Conservation (phyloP, 768 basidiomycete genomes). For the Trametes meyenii region DNA sequence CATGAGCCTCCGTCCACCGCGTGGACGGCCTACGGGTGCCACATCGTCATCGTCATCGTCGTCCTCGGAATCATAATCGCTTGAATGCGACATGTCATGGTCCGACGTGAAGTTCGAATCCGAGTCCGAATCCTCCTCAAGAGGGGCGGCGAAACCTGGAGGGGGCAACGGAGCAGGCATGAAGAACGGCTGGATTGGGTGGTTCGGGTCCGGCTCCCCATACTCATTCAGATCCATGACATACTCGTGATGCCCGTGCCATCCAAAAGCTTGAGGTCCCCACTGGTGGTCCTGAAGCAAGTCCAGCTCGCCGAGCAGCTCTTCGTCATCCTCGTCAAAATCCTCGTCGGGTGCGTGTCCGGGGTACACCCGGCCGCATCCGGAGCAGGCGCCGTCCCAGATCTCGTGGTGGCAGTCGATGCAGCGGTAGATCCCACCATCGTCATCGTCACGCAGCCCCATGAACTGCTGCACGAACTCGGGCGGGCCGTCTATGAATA, state of each 20-base stretch:
- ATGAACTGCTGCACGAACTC: slow-evolving; percentile 43
- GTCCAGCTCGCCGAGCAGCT: neutral
- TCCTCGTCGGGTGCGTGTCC: slow-evolving; percentile 43
- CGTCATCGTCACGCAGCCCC: slow-evolving; percentile 73
- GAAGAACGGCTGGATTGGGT: too few relatives aligned
- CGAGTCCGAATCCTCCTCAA: too few relatives aligned
- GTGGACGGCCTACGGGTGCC: too few relatives aligned
- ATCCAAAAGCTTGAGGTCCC: neutral
- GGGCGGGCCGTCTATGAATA: slow-evolving; percentile 27
- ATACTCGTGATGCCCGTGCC: too few relatives aligned
- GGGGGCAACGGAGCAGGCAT: too few relatives aligned
- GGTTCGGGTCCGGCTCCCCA: too few relatives aligned
- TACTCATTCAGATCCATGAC: too few relatives aligned
- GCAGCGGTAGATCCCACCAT: slow-evolving; percentile 78
- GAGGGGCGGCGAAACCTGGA: too few relatives aligned
- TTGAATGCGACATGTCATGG: too few relatives aligned
- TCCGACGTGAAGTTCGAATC: too few relatives aligned
- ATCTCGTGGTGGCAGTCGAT: slow-evolving; percentile 80
- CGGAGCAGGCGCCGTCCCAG: slow-evolving; percentile 64
- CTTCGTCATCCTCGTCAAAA: slow-evolving; percentile 13
- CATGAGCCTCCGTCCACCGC: neutral
- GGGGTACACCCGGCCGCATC: slow-evolving; percentile 61
- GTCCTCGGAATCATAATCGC: too few relatives aligned
- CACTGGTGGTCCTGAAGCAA: neutral
- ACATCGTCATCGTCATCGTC: too few relatives aligned